Evolutionary conservation across 176 grass and related monocot genomes (phyloP).

Genomic region (Chrysopogon serrulatus): DNA sequence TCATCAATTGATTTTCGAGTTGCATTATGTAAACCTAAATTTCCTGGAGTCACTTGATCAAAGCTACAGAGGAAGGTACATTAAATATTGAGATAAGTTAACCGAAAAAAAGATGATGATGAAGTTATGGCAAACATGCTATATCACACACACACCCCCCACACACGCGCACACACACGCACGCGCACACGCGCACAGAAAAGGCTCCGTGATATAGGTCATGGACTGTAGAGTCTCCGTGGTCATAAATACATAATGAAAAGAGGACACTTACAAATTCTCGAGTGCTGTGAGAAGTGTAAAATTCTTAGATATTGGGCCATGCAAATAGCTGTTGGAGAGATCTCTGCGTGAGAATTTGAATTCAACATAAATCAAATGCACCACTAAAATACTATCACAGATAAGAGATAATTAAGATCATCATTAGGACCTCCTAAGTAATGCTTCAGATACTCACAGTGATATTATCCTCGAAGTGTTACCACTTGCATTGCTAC

Average conservation of each 20-base stretch:
- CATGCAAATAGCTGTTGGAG: slow-evolving; percentile 21
- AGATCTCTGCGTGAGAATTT: slow-evolving; percentile 26
- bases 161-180: no score
- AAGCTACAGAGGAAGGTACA: neutral
- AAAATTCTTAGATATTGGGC: slow-evolving; percentile 27
- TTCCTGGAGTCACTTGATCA: neutral
- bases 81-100: neutral
- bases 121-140: neutral
- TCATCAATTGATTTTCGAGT: neutral
- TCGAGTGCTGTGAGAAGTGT: slow-evolving; percentile 13
- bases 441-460: slow-evolving; percentile 8
- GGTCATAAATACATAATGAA: no score
- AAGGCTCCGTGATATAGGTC: no score
- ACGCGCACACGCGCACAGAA: no score
- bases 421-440: neutral
- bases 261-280: slow-evolving; percentile 42
- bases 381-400: neutral
- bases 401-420: no score
- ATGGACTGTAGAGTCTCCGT: no score
- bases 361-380: neutral
- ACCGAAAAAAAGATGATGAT: neutral
- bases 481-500: neutral
- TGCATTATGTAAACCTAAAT: neutral
- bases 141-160: no score
- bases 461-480: slow-evolving; percentile 16